Conservation (phyloP, 2,329 filamentous ascomycete species). For the Ophiognomonia clavigignenti-juglandacearum region DNA sequence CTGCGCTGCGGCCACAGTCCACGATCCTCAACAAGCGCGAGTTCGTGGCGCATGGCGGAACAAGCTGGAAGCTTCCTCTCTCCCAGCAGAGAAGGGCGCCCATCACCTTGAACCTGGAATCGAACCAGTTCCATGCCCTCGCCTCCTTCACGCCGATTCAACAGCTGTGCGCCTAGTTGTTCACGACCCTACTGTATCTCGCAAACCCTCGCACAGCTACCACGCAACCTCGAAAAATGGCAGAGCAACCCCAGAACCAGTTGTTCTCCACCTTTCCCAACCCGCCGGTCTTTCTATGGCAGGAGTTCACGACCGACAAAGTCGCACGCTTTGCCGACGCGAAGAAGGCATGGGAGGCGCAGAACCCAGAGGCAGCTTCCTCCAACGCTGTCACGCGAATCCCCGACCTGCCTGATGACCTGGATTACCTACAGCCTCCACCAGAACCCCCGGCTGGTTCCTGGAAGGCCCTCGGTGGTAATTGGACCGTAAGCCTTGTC, state of each 20-base stretch:
- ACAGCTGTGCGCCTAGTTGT: no score
- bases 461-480: slow-evolving; percentile 70
- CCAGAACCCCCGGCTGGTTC: slow-evolving; percentile 64
- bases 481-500: slow-evolving; percentile 57
- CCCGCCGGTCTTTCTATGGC: slow-evolving; percentile 79
- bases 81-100: slow-evolving; percentile 11
- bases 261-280: slow-evolving; percentile 65
- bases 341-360: slow-evolving; percentile 33
- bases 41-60: slow-evolving; percentile 12
- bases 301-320: slow-evolving; percentile 77
- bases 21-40: no score
- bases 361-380: slow-evolving; percentile 20
- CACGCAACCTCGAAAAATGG: slow-evolving; percentile 41
- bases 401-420: slow-evolving; percentile 59
- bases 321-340: slow-evolving; percentile 48
- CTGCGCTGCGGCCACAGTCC: no score
- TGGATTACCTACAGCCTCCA: slow-evolving; percentile 77
- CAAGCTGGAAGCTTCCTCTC: neutral
- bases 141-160: no score
- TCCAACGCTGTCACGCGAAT: slow-evolving; percentile 28
- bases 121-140: no score
- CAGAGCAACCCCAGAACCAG: slow-evolving; percentile 44
- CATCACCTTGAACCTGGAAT: neutral
- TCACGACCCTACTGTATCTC: neutral
- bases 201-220: neutral